phyloP scores from a whole-genome alignment of 108 stramenopile genomes.

The Seminavis robusta region DNA sequence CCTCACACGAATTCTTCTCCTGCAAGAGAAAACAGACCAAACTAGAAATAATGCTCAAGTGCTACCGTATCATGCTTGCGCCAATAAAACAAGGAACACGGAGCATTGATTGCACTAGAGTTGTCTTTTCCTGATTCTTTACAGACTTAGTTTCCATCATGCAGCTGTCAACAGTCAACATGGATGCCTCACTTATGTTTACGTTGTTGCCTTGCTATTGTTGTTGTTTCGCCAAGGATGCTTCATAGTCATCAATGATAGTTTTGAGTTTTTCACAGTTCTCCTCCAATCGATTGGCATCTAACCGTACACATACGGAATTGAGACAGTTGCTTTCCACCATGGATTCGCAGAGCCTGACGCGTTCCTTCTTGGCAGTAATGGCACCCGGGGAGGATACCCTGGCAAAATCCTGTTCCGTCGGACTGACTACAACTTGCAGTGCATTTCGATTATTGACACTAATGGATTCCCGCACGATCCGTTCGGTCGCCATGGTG shows the following conservation, averaged over 20 bases:
- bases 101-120: too few relatives aligned
- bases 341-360: constrained; percentile 72
- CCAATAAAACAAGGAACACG: too few relatives aligned
- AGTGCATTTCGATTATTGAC: constrained; percentile 56
- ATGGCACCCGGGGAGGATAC: constrained; percentile 40
- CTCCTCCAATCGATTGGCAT: constrained; percentile 56
- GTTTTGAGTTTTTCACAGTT: constrained; percentile 47
- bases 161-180: too few relatives aligned
- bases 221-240: too few relatives aligned
- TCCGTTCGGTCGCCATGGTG: constrained; percentile 66
- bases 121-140: too few relatives aligned
- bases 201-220: too few relatives aligned
- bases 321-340: constrained; percentile 63
- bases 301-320: constrained; percentile 50
- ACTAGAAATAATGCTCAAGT: too few relatives aligned
- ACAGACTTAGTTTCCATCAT: too few relatives aligned
- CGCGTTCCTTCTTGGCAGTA: constrained; percentile 47
- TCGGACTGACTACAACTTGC: constrained; percentile 63
- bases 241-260: constrained; percentile 22
- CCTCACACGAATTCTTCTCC: too few relatives aligned
- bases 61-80: too few relatives aligned
- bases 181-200: too few relatives aligned
- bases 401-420: constrained; percentile 50
- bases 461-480: constrained; percentile 63
- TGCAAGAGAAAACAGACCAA: too few relatives aligned